phyloP scores from a whole-genome alignment of 2,329 filamentous ascomycete species.

The Trichocomaceae sp. region DNA sequence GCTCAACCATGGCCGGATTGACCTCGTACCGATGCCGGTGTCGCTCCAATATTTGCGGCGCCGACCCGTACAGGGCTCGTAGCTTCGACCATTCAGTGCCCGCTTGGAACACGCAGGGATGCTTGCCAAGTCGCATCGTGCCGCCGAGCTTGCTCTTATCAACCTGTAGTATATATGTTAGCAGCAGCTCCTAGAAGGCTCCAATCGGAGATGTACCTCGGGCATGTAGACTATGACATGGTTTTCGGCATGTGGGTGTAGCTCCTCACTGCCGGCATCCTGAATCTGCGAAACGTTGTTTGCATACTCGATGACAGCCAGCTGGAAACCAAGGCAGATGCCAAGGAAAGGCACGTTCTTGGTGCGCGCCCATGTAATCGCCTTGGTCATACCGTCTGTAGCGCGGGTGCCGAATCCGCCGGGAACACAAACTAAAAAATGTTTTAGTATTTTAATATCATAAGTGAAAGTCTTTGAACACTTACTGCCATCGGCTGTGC shows the following conservation, averaged over 20 bases:
- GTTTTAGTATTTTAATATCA: neutral
- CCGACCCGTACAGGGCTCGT: conserved; percentile 62
- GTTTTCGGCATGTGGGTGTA: conserved; percentile 32
- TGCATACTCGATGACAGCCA: conserved; percentile 84
- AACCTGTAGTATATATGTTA: conserved; percentile 31
- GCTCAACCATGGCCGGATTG: conserved; percentile 69
- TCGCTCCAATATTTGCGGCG: conserved; percentile 55
- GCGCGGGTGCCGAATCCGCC: conserved; percentile 78
- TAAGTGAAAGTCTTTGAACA: conserved; percentile 17
- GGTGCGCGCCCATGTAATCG: conserved; percentile 78
- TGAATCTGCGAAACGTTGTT: conserved; percentile 36
- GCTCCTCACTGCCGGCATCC: conserved; percentile 4
- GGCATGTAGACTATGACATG: conserved; percentile 87
- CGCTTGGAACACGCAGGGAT: conserved; percentile 67
- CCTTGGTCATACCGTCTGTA: conserved; percentile 82
- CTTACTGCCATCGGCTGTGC: conserved; percentile 53
- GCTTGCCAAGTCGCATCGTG: conserved; percentile 77
- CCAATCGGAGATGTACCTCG: conserved; percentile 41
- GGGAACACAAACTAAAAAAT: conserved; percentile 32
- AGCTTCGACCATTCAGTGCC: conserved; percentile 73
- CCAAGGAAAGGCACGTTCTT: conserved; percentile 78
- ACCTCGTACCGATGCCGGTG: conserved; percentile 90
- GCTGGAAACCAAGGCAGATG: conserved; percentile 87
- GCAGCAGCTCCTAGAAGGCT: neutral
- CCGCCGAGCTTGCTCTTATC: conserved; percentile 70